Conservation (phyloP, 2,329 filamentous ascomycete genomes). For the Epichloe scottii region DNA sequence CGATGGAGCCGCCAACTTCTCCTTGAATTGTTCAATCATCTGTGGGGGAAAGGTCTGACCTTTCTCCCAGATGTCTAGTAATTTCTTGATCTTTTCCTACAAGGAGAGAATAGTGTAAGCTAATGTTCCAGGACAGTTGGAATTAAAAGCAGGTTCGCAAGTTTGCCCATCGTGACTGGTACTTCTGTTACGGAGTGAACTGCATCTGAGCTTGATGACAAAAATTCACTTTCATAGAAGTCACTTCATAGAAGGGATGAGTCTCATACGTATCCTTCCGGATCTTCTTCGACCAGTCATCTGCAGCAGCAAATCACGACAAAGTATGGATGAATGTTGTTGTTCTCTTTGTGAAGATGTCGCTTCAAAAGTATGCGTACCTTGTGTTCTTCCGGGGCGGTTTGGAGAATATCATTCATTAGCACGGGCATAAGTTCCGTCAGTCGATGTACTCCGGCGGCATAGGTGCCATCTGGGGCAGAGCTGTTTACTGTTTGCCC, state of each 20-base stretch:
- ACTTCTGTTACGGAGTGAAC: not conserved
- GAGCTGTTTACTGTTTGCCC: constrained; percentile 70
- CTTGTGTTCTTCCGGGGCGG: constrained; percentile 89
- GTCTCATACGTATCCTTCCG: not conserved
- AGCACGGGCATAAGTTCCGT: constrained; percentile 86
- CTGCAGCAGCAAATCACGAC: constrained; percentile 1
- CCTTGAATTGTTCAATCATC: constrained; percentile 72
- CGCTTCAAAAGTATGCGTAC: constrained; percentile 46
- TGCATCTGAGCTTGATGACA: not conserved
- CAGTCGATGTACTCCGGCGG: constrained; percentile 90
- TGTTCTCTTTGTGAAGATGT: not conserved
- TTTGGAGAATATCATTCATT: constrained; percentile 89
- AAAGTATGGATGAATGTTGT: not conserved
- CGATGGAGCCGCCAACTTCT: constrained; percentile 54
- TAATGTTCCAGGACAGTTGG: constrained; percentile 15
- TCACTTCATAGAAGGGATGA: not conserved
- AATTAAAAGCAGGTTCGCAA: constrained; percentile 10
- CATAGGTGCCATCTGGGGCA: constrained; percentile 84
- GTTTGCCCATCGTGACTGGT: constrained; percentile 12
- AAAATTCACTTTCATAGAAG: not conserved
- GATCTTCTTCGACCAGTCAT: not conserved
- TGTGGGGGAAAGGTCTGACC: constrained; percentile 75
- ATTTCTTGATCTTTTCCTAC: constrained; percentile 88
- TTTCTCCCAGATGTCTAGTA: constrained; percentile 97
- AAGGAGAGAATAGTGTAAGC: constrained; percentile 31